Percentiles rank a stretch among this genome's conserved stretches.
phyloP scores from a whole-genome alignment of 2,329 filamentous ascomycete genomes.

The Aaosphaeria arxii region DNA sequence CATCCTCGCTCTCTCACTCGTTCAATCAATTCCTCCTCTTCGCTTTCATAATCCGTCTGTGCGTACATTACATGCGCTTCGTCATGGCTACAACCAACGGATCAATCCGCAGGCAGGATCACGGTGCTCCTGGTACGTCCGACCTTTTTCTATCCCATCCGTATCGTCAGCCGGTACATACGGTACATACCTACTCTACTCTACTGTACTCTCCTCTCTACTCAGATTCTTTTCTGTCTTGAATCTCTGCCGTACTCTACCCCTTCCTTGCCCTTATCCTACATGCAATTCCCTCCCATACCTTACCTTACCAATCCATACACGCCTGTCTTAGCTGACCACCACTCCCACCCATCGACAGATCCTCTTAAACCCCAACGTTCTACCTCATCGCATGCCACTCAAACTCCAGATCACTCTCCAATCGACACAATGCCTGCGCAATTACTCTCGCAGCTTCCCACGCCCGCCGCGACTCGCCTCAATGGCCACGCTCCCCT shows the following conservation, averaged over 20 bases:
- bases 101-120: constrained; percentile 19
- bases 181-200: too few species aligned
- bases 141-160: not conserved
- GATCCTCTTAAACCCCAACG: constrained; percentile 17
- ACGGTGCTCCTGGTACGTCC: constrained; percentile 18
- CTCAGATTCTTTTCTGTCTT: not conserved
- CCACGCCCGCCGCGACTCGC: constrained; percentile 5
- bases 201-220: too few species aligned
- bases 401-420: constrained; percentile 24
- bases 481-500: constrained; percentile 11
- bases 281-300: too few species aligned
- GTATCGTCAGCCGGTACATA: not conserved
- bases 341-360: constrained; percentile 4
- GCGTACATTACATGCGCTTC: not conserved
- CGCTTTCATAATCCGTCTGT: not conserved
- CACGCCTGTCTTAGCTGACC: too few species aligned
- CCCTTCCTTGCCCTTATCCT: too few species aligned
- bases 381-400: constrained; percentile 18
- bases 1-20: not conserved
- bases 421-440: constrained; percentile 26
- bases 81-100: constrained; percentile 21
- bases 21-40: not conserved
- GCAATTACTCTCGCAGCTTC: constrained; percentile 21
- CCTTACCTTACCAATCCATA: too few species aligned
- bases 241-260: not conserved